Conservation (phyloP, 2,329 filamentous ascomycete genomes). For the Corinectria fuckeliana region DNA sequence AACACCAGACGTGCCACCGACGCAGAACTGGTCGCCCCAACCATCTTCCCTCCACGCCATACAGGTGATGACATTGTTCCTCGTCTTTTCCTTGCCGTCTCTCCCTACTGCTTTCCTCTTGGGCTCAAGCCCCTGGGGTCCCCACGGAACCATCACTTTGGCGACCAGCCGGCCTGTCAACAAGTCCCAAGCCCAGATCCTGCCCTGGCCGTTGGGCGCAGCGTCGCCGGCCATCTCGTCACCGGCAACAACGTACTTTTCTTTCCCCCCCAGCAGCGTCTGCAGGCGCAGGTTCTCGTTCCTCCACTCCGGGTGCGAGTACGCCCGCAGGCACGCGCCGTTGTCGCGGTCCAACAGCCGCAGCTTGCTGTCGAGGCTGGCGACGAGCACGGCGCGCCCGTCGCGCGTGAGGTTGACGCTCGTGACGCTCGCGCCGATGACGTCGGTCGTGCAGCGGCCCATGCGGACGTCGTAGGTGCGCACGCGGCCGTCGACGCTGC, state of each 20-base stretch:
- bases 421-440: slow-evolving; percentile 75
- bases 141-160: slow-evolving; percentile 65
- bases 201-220: slow-evolving; percentile 56
- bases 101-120: slow-evolving; percentile 62
- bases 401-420: slow-evolving; percentile 75
- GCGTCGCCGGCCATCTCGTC: slow-evolving; percentile 65
- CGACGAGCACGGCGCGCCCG: slow-evolving; percentile 76
- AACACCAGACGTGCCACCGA: slow-evolving; percentile 68
- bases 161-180: slow-evolving; percentile 73
- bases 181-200: slow-evolving; percentile 83
- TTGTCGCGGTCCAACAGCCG: slow-evolving; percentile 80
- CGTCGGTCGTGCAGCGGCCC: slow-evolving; percentile 74
- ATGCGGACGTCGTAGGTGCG: slow-evolving; percentile 83
- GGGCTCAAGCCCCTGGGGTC: slow-evolving; percentile 54
- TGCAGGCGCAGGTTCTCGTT: slow-evolving; percentile 79
- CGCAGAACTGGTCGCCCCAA: slow-evolving; percentile 69
- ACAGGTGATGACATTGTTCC: slow-evolving; percentile 67
- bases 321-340: slow-evolving; percentile 76
- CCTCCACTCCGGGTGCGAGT: slow-evolving; percentile 61
- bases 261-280: slow-evolving; percentile 75
- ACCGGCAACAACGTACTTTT: slow-evolving; percentile 80
- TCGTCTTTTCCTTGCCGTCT: slow-evolving; percentile 66
- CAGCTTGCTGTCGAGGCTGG: slow-evolving; percentile 76
- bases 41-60: slow-evolving; percentile 68
- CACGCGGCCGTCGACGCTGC: slow-evolving; percentile 84